phyloP scores from a whole-genome alignment of 306 rosid species.

The Betula pendula region DNA sequence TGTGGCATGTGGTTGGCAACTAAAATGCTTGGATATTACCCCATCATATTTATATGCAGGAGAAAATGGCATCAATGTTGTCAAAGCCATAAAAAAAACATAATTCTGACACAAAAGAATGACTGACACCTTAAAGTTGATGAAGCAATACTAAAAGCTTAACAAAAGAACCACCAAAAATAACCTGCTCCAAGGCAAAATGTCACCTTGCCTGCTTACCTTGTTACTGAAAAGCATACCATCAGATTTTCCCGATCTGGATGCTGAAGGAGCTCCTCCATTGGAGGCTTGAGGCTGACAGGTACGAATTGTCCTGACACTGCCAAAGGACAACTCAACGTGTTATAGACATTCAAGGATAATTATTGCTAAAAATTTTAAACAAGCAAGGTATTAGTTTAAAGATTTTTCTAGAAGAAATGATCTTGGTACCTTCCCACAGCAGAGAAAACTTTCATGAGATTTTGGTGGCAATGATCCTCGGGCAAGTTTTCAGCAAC shows the following conservation, averaged over 20 bases:
- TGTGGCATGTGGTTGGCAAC: not conserved
- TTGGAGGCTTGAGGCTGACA: constrained; percentile 88
- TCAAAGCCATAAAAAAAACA: constrained; percentile 19
- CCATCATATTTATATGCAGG: not conserved
- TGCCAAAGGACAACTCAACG: constrained; percentile 41
- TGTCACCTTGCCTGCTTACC: constrained; percentile 41
- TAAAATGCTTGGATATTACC: not conserved
- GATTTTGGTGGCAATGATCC: constrained; percentile 99
- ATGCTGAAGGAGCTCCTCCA: constrained; percentile 63
- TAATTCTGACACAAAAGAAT: constrained; percentile 9
- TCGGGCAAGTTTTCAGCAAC: constrained; percentile 97
- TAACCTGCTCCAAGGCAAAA: not conserved
- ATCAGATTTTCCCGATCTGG: constrained; percentile 79
- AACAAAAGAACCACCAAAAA: not conserved
- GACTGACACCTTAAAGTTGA: not conserved
- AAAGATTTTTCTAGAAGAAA: constrained; percentile 8
- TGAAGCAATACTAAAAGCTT: not conserved
- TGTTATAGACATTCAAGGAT: constrained; percentile 21
- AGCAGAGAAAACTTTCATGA: constrained; percentile 84
- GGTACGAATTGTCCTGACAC: constrained; percentile 93
- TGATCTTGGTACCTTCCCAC: constrained; percentile 77
- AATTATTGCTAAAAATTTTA: not conserved
- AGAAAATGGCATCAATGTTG: not conserved
- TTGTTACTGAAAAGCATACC: constrained; percentile 70
- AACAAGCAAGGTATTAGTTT: not conserved